Evolutionary conservation across 2,329 filamentous ascomycete species (phyloP).

Genomic region (Neofusicoccum cordaticola): DNA sequence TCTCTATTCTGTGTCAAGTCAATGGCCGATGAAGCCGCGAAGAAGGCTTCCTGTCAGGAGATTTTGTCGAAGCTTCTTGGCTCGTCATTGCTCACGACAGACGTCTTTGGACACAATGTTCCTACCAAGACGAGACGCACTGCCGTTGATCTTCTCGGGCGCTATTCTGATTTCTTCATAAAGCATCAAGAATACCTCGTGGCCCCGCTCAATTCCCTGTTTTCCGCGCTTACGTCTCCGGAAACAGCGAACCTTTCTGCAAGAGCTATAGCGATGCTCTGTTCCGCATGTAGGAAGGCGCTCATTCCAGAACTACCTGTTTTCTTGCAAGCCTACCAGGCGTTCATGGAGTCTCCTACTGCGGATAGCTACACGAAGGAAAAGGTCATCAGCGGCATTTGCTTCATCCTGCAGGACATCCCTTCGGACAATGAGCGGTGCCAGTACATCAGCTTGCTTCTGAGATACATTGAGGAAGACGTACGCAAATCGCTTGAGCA

Average conservation of each 20-base stretch:
- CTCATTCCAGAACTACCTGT: constrained; percentile 65
- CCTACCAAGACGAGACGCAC: constrained; percentile 65
- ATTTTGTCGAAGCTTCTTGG: constrained; percentile 62
- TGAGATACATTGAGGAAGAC: constrained; percentile 57
- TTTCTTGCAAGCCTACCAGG: constrained; percentile 69
- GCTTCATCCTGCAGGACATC: constrained; percentile 72
- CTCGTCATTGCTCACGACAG: constrained; percentile 57
- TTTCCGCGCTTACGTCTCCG: constrained; percentile 63
- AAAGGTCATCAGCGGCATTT: constrained; percentile 69
- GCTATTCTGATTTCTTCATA: constrained; percentile 75
- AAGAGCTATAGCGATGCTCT: constrained; percentile 70
- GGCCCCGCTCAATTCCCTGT: constrained; percentile 69
- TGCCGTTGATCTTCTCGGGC: constrained; percentile 67
- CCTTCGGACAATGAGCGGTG: constrained; percentile 56
- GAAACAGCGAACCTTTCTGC: constrained; percentile 66
- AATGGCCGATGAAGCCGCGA: constrained; percentile 63
- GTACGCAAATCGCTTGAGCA: constrained; percentile 21
- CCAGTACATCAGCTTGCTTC: constrained; percentile 55
- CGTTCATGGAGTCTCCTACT: constrained; percentile 57
- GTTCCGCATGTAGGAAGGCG: constrained; percentile 69
- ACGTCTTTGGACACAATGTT: constrained; percentile 46
- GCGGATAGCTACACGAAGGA: constrained; percentile 70
- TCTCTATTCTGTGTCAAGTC: constrained; percentile 62
- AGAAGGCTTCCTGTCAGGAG: constrained; percentile 57
- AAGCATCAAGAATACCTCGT: constrained; percentile 66